Percentiles rank a stretch among this genome's conserved stretches.
Evolutionary conservation across 2,329 filamentous ascomycete genomes (phyloP).

Genomic region (Xylariaceae sp.): DNA sequence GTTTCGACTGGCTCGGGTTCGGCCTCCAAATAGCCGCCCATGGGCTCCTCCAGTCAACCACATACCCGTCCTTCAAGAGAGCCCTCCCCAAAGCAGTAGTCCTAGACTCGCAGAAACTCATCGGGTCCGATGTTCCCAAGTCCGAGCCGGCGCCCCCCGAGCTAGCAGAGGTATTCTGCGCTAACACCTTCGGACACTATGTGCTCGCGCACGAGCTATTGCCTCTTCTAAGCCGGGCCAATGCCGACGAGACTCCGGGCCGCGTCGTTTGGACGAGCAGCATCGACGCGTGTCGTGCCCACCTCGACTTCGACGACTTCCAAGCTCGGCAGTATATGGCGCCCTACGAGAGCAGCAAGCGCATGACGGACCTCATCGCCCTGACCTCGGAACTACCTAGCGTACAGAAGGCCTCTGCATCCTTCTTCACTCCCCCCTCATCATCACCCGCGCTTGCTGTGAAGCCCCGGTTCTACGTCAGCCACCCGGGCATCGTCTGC

Average conservation of each 20-base stretch:
- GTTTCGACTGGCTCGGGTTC: conserved; percentile 63
- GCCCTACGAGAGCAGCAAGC: conserved; percentile 84
- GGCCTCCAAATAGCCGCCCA: conserved; percentile 47
- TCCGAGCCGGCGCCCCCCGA: conserved; percentile 49
- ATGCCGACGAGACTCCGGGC: conserved; percentile 41
- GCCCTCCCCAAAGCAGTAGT: conserved; percentile 44
- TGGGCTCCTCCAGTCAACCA: conserved; percentile 61
- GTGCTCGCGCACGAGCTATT: conserved; percentile 75
- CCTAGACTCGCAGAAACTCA: conserved; percentile 36
- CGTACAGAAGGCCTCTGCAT: conserved; percentile 49
- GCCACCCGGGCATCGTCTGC: conserved; percentile 81
- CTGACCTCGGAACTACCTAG: conserved; percentile 66
- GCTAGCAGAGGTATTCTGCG: conserved; percentile 78
- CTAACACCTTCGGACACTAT: conserved; percentile 95
- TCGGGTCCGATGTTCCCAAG: conserved; percentile 17
- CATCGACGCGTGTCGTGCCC: conserved; percentile 56
- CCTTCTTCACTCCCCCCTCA: conserved; percentile 46
- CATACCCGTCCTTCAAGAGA: conserved; percentile 74
- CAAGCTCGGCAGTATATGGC: conserved; percentile 59
- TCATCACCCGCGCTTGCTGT: conserved; percentile 23
- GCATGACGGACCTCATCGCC: conserved; percentile 77
- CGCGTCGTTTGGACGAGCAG: conserved; percentile 85
- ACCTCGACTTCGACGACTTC: conserved; percentile 64
- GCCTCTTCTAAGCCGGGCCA: conserved; percentile 58
- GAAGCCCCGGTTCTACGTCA: conserved; percentile 65